These are phyloP conservation scores for carrot (Daucus carota) DNA, from an alignment of 129 eudicot species.

Conservation along the genomic window DH1_v3.0 NC_030381.2:51582001-51582500, in stretches of 20 bases:
- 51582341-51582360: not conserved
- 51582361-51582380: conserved; percentile 39
- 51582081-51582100: not conserved
- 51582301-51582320: conserved; percentile 4
- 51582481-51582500: not conserved
- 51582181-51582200: not conserved
- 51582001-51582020: too few species aligned
- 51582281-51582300: not conserved
- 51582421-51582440: conserved; percentile 51
- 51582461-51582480: conserved; percentile 60
- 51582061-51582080: not conserved
- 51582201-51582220: not conserved
- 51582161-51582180: not conserved
- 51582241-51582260: not conserved
- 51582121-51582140: not conserved
- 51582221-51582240: not conserved
- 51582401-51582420: conserved; percentile 96
- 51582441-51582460: conserved; percentile 78
- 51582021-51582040: not conserved
- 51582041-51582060: not conserved
- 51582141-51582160: not conserved
- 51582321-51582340: not conserved
- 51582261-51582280: not conserved
- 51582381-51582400: conserved; percentile 89
- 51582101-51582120: not conserved